Conservation (phyloP, 2,329 filamentous ascomycete genomes). For the Byssoonygena ceratinophila region DNA sequence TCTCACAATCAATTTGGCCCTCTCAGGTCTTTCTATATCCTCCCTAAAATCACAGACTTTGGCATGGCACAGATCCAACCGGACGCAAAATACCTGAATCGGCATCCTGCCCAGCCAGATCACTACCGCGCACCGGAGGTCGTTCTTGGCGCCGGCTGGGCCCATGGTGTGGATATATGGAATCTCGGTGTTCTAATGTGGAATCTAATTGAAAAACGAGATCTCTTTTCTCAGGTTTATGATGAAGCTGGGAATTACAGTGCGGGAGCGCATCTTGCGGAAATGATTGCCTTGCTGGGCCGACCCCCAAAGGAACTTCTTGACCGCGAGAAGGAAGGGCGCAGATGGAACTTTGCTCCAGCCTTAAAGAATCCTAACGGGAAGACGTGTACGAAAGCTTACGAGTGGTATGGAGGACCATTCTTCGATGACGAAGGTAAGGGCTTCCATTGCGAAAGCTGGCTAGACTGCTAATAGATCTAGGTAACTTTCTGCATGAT, state of each 20-base stretch:
- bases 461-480: no score
- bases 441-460: no score
- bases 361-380: background rate
- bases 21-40: slow-evolving; percentile 8
- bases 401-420: background rate
- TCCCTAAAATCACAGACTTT: background rate
- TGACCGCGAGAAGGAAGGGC: slow-evolving; percentile 4
- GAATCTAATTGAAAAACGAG: slow-evolving; percentile 25
- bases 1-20: slow-evolving; percentile 6
- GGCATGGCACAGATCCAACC: background rate
- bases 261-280: slow-evolving; percentile 17
- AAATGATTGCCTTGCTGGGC: slow-evolving; percentile 15
- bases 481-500: background rate
- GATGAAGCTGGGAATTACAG: slow-evolving; percentile 18
- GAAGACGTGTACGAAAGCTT: background rate
- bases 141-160: slow-evolving; percentile 26
- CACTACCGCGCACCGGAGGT: slow-evolving; percentile 31
- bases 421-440: background rate
- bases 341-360: background rate
- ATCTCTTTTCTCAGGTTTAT: slow-evolving; percentile 23
- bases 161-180: slow-evolving; percentile 32
- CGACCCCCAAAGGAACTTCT: slow-evolving; percentile 15
- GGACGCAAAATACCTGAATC: slow-evolving; percentile 21
- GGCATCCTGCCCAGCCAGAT: slow-evolving; percentile 38
- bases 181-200: slow-evolving; percentile 24